Percentiles rank a stretch among this genome's conserved stretches.
phyloP scores from a whole-genome alignment of 1,284 basidiomycete species.

The Trichosporon faecale region DNA sequence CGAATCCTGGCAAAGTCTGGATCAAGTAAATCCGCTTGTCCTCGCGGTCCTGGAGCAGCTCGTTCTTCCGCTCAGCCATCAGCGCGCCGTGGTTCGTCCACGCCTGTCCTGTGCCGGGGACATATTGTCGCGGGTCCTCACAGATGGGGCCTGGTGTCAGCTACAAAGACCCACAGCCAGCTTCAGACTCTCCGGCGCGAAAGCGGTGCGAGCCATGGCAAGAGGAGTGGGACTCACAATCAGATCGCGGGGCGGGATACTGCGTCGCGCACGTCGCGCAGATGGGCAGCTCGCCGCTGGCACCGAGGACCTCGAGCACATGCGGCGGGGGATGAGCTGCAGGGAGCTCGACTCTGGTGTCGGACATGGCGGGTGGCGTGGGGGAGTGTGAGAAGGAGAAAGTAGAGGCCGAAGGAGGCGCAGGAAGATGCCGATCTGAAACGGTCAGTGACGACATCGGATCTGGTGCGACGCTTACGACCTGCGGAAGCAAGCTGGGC shows the following conservation, averaged over 20 bases:
- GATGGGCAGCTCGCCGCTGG: slow-evolving; percentile 42
- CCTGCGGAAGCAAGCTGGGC: not conserved
- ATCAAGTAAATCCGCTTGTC: slow-evolving; percentile 43
- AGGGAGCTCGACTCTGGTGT: slow-evolving; percentile 1
- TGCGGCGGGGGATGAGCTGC: not conserved
- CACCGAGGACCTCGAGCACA: slow-evolving; percentile 34
- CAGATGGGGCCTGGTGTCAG: slow-evolving; percentile 36
- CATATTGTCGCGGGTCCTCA: slow-evolving; percentile 44
- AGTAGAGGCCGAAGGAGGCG: not conserved
- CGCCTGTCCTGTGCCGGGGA: slow-evolving; percentile 40
- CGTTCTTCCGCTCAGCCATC: slow-evolving; percentile 25
- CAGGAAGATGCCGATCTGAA: not conserved
- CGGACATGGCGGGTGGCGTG: not conserved
- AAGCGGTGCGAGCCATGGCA: not conserved
- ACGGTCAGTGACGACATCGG: not conserved
- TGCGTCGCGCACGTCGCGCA: slow-evolving; percentile 50
- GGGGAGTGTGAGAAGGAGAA: not conserved
- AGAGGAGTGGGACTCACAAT: slow-evolving; percentile 29
- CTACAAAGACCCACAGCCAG: too few relatives aligned
- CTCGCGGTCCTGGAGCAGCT: slow-evolving; percentile 37
- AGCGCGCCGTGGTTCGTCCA: slow-evolving; percentile 45
- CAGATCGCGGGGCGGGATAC: slow-evolving; percentile 27
- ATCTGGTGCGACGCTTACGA: not conserved
- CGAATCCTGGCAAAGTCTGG: slow-evolving; percentile 39
- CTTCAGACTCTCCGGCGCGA: not conserved